phyloP scores from a whole-genome alignment of 495 filamentous ascomycete species.

The Neurospora sp. region DNA sequence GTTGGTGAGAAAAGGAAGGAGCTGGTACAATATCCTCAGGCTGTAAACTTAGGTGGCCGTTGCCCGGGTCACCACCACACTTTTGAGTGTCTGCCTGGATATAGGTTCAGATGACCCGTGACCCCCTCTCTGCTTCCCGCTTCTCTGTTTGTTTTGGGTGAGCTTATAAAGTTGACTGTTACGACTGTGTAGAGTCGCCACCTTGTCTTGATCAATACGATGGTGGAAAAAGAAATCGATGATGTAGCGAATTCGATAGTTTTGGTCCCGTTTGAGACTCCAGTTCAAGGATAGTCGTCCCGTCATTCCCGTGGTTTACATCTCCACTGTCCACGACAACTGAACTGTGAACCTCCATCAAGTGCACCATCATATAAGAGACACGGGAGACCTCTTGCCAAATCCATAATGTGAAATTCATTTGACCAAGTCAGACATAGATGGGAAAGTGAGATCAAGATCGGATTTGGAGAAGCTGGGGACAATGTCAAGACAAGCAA shows the following conservation, averaged over 20 bases:
- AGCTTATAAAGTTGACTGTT: background rate
- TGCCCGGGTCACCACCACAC: background rate
- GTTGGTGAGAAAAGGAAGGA: background rate
- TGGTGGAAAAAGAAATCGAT: background rate
- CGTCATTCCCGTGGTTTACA: background rate
- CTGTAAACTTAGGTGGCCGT: background rate
- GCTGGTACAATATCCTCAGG: background rate
- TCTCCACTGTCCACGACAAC: background rate
- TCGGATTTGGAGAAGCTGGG: background rate
- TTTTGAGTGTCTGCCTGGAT: background rate
- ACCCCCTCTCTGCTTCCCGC: background rate
- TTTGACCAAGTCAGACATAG: background rate
- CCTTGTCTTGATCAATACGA: background rate
- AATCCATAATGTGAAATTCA: no score
- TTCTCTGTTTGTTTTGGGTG: background rate
- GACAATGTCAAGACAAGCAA: background rate
- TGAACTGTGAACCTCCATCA: background rate
- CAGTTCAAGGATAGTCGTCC: background rate
- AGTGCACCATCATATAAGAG: background rate
- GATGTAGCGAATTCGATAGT: background rate
- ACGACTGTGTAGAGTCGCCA: background rate
- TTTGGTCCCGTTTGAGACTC: background rate
- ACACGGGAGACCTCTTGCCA: no score
- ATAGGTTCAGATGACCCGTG: background rate
- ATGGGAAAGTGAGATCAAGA: background rate